Base-by-base conservation (phyloP, 2,329 filamentous ascomycete species). In the Exophiala sp. region DNA sequence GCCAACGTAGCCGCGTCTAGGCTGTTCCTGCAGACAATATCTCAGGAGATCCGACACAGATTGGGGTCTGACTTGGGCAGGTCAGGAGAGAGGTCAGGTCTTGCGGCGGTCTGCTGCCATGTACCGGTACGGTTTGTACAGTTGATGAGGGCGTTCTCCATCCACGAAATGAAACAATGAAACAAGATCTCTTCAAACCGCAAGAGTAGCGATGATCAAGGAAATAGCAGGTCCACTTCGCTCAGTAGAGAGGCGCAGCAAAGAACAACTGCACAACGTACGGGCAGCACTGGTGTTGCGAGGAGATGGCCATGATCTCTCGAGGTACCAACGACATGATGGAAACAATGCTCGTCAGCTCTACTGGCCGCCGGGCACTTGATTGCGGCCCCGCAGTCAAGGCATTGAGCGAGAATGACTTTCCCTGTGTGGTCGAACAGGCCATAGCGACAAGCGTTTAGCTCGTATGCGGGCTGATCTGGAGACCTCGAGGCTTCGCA, bases 321-420 rank as follows among this genome's bases (percentile, higher is more conserved):
- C 43, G 35, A 53, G 34, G 56, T 55, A 57, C 54, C 56, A 58
- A 56, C 53, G 50, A 55, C 48, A 50, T 47, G 48, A 53, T 52
- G 56, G 54, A 57, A 53, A 58, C 48, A 52, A 35, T 23, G 18
- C 29, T 46, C 23, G 21, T 43, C 24, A 53, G 51, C 46, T 51
- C 49, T 43, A 56, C 48, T 54, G 52, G 56, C 46, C 38, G 34
- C 46, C 48, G 43, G 48, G 54, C 47, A 41, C 44, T 51, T 58
- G 55, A 56, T 58, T 55, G 55, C 55, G 47, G 52, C 55, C 55
- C 55, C 55, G 55, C 55, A 44, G 27, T 37, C 23, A 24, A 45
- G 46, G 50, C 43, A 43, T 21, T 43, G 54, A 53, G 44, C 32
- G 19, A 30, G 47, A 39, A 50, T 30, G 29, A 40, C 43, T 38